A percentile compares a stretch with the other conserved stretches of the same genome.
Evolutionary conservation across 164 flowering plant species (phyloP).

Genomic region (Platanus orientalis): DNA sequence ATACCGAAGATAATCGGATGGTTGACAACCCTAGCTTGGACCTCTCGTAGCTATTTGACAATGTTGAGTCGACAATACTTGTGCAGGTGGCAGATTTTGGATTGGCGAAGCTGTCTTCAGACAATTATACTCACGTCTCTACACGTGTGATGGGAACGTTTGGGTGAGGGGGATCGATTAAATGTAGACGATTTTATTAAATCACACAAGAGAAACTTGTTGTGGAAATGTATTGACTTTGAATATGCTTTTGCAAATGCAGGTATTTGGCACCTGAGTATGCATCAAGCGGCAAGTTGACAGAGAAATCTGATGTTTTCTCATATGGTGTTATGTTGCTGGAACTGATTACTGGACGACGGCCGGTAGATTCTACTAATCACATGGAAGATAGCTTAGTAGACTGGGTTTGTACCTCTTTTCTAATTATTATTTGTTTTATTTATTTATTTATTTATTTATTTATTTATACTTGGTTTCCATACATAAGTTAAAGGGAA

Average conservation of each 20-base stretch:
- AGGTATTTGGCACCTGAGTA: slow-evolving; percentile 89
- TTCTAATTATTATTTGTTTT: not conserved
- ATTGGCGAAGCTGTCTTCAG: slow-evolving; percentile 66
- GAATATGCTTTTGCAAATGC: slow-evolving; percentile 6
- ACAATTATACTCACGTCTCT: slow-evolving; percentile 71
- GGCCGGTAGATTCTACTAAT: slow-evolving; percentile 50
- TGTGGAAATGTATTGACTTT: not conserved
- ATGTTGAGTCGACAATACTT: too few relatives aligned
- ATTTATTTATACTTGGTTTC: not conserved
- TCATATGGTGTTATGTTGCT: slow-evolving; percentile 80
- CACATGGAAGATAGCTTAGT: slow-evolving; percentile 66
- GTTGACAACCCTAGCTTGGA: too few relatives aligned
- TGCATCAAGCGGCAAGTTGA: slow-evolving; percentile 73
- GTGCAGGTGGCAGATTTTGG: slow-evolving; percentile 83
- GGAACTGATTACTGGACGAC: slow-evolving; percentile 68
- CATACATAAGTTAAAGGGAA: too few relatives aligned
- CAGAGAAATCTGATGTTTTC: slow-evolving; percentile 80
- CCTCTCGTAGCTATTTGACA: not conserved
- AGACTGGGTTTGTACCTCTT: slow-evolving; percentile 58
- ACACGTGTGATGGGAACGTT: slow-evolving; percentile 91
- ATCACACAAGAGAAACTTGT: too few relatives aligned
- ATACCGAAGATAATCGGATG: too few relatives aligned
- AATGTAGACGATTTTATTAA: too few relatives aligned
- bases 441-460: too few relatives aligned
- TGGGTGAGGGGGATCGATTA: slow-evolving; percentile 38